phyloP scores from a whole-genome alignment of 164 flowering plant genomes.

The Chloranthus sessilifolius region DNA sequence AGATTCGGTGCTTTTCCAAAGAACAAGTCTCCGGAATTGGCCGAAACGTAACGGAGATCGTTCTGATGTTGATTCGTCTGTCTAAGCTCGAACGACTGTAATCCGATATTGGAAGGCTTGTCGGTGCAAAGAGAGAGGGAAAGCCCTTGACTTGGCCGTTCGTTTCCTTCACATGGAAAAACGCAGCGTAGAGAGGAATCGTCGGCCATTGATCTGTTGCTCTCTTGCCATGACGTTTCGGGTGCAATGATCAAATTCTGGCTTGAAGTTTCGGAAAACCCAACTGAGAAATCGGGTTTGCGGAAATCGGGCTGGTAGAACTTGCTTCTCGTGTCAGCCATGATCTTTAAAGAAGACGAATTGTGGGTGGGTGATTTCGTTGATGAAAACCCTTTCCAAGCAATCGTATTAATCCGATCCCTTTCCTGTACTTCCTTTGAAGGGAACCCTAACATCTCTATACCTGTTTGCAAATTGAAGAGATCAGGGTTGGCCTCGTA shows the following conservation, averaged over 20 bases:
- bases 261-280: slow-evolving; percentile 11
- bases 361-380: slow-evolving; percentile 13
- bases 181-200: slow-evolving; percentile 35
- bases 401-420: slow-evolving; percentile 17
- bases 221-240: slow-evolving; percentile 15
- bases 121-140: slow-evolving; percentile 62
- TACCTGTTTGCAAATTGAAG: slow-evolving; percentile 23
- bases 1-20: slow-evolving; percentile 23
- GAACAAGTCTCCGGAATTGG: slow-evolving; percentile 28
- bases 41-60: slow-evolving; percentile 11
- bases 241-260: slow-evolving; percentile 35
- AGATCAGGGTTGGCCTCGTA: slow-evolving; percentile 10
- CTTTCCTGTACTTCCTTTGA: slow-evolving; percentile 11
- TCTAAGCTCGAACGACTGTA: slow-evolving; percentile 63
- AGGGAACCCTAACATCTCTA: slow-evolving; percentile 46
- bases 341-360: slow-evolving; percentile 30
- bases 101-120: slow-evolving; percentile 44
- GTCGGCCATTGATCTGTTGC: slow-evolving; percentile 17
- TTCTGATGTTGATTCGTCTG: slow-evolving; percentile 18
- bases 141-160: slow-evolving; percentile 69
- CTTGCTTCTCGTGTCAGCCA: slow-evolving; percentile 3
- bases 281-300: slow-evolving; percentile 12
- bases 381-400: slow-evolving; percentile 30
- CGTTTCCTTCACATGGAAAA: slow-evolving; percentile 59
- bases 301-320: slow-evolving; percentile 18